Percentiles rank a stretch among this genome's conserved stretches.
phyloP scores from a whole-genome alignment of 23 red algal species.

The Cyanidium caldarium region DNA sequence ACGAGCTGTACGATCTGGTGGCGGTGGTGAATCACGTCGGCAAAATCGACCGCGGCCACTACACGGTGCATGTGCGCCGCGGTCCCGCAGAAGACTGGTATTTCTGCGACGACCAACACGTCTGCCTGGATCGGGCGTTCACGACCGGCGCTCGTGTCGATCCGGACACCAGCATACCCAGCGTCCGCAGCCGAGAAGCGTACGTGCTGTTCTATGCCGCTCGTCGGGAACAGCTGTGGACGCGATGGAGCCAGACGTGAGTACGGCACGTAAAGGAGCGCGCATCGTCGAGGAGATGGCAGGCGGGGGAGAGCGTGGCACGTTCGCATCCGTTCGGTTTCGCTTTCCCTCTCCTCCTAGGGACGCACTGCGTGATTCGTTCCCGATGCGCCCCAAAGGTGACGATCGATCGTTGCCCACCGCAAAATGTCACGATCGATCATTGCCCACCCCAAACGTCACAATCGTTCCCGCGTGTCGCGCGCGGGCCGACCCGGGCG shows the following conservation, averaged over 20 bases:
- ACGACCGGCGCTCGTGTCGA: background rate
- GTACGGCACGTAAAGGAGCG: too few species aligned
- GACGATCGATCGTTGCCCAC: too few species aligned
- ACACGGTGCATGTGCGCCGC: constrained; percentile 49
- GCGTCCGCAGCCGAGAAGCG: constrained; percentile 35
- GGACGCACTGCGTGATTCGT: too few species aligned
- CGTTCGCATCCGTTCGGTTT: too few species aligned
- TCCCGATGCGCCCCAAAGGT: too few species aligned
- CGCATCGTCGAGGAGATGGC: too few species aligned
- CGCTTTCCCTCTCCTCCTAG: too few species aligned
- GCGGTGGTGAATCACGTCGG: constrained; percentile 69
- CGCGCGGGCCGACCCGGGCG: too few species aligned
- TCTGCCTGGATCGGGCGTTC: constrained; percentile 17
- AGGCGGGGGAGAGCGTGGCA: too few species aligned
- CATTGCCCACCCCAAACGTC: too few species aligned
- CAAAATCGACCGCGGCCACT: constrained; percentile 80
- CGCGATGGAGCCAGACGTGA: background rate
- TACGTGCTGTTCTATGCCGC: constrained; percentile 44
- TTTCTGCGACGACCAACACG: constrained; percentile 67
- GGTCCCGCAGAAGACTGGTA: constrained; percentile 44
- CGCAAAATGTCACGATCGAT: too few species aligned
- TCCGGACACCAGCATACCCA: background rate
- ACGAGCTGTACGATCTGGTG: constrained; percentile 61
- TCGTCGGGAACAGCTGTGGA: background rate
- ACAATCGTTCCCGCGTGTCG: too few species aligned